Conservation (phyloP, 805 yeast species). For the Vanderwaltozyma verrucispora region DNA sequence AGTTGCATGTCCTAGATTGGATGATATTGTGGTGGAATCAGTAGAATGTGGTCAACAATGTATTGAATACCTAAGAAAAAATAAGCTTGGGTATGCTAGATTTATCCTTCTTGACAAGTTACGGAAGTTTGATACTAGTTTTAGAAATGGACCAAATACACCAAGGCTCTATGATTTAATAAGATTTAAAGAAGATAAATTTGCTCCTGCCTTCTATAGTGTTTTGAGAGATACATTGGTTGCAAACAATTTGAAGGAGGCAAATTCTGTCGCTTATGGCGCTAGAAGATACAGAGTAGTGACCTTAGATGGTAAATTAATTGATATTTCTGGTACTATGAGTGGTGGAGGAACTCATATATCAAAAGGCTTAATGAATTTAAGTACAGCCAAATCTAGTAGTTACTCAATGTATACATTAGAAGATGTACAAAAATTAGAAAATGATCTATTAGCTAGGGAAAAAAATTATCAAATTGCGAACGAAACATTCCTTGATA, state of each 20-base stretch:
- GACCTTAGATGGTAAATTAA: conserved; percentile 82
- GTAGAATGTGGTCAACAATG: conserved; percentile 64
- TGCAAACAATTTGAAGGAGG: conserved; percentile 66
- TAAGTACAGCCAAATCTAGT: conserved; percentile 23
- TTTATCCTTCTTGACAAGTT: conserved; percentile 74
- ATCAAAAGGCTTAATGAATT: conserved; percentile 67
- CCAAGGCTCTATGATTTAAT: conserved; percentile 83
- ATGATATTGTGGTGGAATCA: conserved; percentile 85
- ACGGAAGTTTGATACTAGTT: conserved; percentile 46
- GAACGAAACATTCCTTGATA: conserved; percentile 42
- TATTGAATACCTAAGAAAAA: conserved; percentile 72
- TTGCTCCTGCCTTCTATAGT: conserved; percentile 82
- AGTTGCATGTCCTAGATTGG: conserved; percentile 85
- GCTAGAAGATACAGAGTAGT: conserved; percentile 77
- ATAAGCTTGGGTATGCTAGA: conserved; percentile 79
- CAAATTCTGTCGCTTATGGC: conserved; percentile 83
- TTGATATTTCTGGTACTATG: conserved; percentile 90
- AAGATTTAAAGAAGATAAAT: conserved; percentile 51
- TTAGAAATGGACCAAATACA: conserved; percentile 62
- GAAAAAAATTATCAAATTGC: conserved; percentile 46
- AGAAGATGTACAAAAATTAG: conserved; percentile 46
- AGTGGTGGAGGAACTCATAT: conserved; percentile 85
- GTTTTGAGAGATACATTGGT: conserved; percentile 83
- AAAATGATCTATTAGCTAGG: conserved; percentile 38
- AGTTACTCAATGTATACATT: conserved; percentile 34